These are phyloP conservation scores for Chrysoporthe puriensis DNA, from an alignment of 2,329 filamentous ascomycete species.

Conservation along the genomic window DNA sequence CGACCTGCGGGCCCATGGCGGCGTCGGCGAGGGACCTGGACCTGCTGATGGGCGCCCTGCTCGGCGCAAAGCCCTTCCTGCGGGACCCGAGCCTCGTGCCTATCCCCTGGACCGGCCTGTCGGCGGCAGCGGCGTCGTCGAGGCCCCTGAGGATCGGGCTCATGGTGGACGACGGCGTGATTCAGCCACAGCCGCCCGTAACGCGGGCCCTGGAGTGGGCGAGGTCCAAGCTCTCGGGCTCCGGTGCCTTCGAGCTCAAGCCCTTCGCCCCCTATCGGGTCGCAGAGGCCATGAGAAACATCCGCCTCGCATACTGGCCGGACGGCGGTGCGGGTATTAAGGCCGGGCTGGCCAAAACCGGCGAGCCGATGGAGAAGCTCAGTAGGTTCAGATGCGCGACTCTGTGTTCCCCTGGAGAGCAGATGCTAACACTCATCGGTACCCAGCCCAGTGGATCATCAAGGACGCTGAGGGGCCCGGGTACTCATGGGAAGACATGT, in stretches of 20 bases:
- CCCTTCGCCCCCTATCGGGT: conserved; percentile 39
- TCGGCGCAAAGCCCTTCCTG: conserved; percentile 34
- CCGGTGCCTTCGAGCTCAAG: conserved; percentile 38
- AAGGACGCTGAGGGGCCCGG: conserved; percentile 36
- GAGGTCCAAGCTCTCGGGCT: conserved; percentile 30
- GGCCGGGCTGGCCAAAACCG: conserved; percentile 39
- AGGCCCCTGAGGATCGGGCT: conserved; percentile 47
- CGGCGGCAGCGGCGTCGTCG: conserved; percentile 1
- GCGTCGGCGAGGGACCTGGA: conserved; percentile 40
- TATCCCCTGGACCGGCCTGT: conserved; percentile 34
- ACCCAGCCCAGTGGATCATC: conserved; percentile 41
- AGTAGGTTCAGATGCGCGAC: conserved; percentile 29
- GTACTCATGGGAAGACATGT: conserved; percentile 33
- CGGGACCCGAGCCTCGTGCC: conserved; percentile 37
- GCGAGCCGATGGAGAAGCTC: conserved; percentile 50
- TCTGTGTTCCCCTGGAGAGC: neutral
- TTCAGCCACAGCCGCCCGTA: conserved; percentile 44
- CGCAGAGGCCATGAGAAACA: conserved; percentile 37
- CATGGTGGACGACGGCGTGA: conserved; percentile 43
- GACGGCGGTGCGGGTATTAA: conserved; percentile 43
- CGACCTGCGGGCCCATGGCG: conserved; percentile 41
- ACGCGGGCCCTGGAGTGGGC: conserved; percentile 42
- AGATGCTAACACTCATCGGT: neutral
- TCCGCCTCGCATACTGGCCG: conserved; percentile 50
- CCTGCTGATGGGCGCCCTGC: conserved; percentile 37